Conservation (phyloP, 2,329 filamentous ascomycete genomes). For the Ophiostoma piceae region DNA sequence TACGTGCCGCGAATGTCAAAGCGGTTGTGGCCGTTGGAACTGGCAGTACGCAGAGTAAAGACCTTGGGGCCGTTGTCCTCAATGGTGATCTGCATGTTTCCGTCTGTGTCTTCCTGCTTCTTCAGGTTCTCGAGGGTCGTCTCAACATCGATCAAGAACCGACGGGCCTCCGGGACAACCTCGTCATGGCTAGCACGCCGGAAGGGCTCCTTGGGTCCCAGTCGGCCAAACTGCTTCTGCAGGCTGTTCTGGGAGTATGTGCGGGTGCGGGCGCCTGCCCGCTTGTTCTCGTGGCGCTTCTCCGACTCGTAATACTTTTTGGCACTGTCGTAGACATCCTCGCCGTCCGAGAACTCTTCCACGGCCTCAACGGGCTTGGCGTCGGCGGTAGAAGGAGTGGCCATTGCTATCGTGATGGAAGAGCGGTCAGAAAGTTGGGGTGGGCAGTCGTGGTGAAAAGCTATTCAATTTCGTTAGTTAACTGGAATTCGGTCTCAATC, state of each 20-base stretch:
- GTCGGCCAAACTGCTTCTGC: slow-evolving; percentile 48
- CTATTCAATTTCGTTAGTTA: neutral
- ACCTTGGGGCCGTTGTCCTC: slow-evolving; percentile 93
- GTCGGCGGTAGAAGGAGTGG: neutral
- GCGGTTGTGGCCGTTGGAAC: slow-evolving; percentile 77
- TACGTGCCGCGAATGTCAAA: slow-evolving; percentile 94
- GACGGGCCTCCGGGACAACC: slow-evolving; percentile 56
- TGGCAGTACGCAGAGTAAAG: slow-evolving; percentile 74
- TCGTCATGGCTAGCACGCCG: slow-evolving; percentile 66
- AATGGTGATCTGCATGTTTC: slow-evolving; percentile 95
- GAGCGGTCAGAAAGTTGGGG: slow-evolving; percentile 1
- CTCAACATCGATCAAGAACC: slow-evolving; percentile 83
- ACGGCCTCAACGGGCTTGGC: neutral
- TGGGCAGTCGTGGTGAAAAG: neutral
- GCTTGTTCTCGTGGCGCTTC: slow-evolving; percentile 46
- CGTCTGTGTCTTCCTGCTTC: slow-evolving; percentile 84
- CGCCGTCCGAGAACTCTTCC: slow-evolving; percentile 38
- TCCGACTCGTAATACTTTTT: slow-evolving; percentile 56
- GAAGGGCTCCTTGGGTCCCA: slow-evolving; percentile 50
- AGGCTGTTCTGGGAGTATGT: slow-evolving; percentile 57
- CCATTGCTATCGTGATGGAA: neutral
- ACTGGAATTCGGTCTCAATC: neutral
- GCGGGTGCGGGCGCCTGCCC: slow-evolving; percentile 47
- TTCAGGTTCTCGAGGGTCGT: slow-evolving; percentile 72
- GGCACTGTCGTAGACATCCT: slow-evolving; percentile 51